These are phyloP conservation scores for Naegleria fowleri DNA, from an alignment of 208 protist genomes.

Conservation along the genomic window DNA sequence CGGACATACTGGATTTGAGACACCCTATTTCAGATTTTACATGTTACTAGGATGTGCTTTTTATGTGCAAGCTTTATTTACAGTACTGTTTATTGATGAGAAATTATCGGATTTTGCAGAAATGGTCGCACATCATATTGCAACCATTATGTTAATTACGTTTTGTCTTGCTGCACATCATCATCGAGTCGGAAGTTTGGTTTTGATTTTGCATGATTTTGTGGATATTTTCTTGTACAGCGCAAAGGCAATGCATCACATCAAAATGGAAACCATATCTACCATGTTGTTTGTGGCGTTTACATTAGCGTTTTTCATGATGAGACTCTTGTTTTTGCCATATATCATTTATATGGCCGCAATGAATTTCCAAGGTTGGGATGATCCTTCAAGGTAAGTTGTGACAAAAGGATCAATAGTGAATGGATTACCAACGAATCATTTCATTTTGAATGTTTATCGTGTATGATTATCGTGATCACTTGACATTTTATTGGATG, in stretches of 20 bases:
- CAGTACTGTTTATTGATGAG: conserved; percentile 7
- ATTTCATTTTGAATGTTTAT: no score
- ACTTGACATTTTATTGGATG: no score
- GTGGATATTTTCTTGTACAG: conserved; percentile 10
- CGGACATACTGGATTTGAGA: background rate
- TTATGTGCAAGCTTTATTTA: background rate
- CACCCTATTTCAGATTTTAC: background rate
- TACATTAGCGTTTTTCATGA: background rate
- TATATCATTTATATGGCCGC: background rate
- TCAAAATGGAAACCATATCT: background rate
- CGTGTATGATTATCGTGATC: no score
- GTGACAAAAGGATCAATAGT: no score
- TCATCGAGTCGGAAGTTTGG: background rate
- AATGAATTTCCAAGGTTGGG: background rate
- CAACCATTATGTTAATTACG: background rate
- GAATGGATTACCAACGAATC: no score
- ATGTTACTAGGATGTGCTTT: background rate
- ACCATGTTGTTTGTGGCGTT: background rate
- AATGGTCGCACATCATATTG: conserved; percentile 14
- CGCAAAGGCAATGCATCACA: background rate
- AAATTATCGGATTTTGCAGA: background rate
- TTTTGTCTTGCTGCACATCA: background rate
- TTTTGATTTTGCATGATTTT: conserved; percentile 10
- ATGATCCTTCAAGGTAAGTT: background rate
- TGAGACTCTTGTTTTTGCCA: background rate